Conservation (phyloP, 2,329 filamentous ascomycete genomes). For the Xylariaceae sp. region DNA sequence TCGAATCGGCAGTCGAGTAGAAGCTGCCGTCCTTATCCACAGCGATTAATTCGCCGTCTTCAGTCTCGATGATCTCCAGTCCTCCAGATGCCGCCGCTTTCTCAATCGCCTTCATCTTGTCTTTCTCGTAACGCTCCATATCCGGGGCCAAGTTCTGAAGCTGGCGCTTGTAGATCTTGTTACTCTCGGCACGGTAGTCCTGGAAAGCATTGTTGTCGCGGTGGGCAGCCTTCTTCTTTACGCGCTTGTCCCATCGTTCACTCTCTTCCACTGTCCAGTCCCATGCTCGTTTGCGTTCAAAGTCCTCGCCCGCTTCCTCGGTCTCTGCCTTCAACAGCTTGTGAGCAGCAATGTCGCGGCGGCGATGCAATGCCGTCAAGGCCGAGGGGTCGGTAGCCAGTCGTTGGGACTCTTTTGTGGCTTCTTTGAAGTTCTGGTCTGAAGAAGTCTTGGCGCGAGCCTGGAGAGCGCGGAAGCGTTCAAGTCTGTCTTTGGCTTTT, state of each 20-base stretch:
- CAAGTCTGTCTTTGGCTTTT: slow-evolving; percentile 61
- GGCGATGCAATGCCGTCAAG: slow-evolving; percentile 73
- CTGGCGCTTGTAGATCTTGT: slow-evolving; percentile 92
- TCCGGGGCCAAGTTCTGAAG: slow-evolving; percentile 71
- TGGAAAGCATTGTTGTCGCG: slow-evolving; percentile 84
- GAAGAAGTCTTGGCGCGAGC: slow-evolving; percentile 70
- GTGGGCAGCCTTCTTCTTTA: slow-evolving; percentile 77
- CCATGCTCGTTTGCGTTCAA: slow-evolving; percentile 96
- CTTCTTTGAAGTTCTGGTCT: slow-evolving; percentile 74
- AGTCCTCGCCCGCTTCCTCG: slow-evolving; percentile 79
- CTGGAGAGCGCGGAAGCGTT: slow-evolving; percentile 82
- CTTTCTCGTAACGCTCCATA: slow-evolving; percentile 76
- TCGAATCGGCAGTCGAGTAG: slow-evolving; percentile 81
- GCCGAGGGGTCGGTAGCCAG: slow-evolving; percentile 71
- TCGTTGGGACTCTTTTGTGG: slow-evolving; percentile 75
- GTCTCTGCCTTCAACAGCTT: slow-evolving; percentile 92
- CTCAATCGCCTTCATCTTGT: slow-evolving; percentile 81
- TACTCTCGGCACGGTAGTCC: slow-evolving; percentile 80
- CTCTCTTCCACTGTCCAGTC: slow-evolving; percentile 96
- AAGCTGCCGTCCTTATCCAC: slow-evolving; percentile 88
- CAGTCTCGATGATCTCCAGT: slow-evolving; percentile 91
- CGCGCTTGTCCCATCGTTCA: slow-evolving; percentile 86
- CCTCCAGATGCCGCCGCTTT: slow-evolving; percentile 78
- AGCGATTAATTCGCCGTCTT: slow-evolving; percentile 87
- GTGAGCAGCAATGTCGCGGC: slow-evolving; percentile 81